A percentile compares a stretch with the other conserved stretches of the same genome.
phyloP scores from a whole-genome alignment of 2,329 filamentous ascomycete genomes.

The Salinomyces thailandicus region DNA sequence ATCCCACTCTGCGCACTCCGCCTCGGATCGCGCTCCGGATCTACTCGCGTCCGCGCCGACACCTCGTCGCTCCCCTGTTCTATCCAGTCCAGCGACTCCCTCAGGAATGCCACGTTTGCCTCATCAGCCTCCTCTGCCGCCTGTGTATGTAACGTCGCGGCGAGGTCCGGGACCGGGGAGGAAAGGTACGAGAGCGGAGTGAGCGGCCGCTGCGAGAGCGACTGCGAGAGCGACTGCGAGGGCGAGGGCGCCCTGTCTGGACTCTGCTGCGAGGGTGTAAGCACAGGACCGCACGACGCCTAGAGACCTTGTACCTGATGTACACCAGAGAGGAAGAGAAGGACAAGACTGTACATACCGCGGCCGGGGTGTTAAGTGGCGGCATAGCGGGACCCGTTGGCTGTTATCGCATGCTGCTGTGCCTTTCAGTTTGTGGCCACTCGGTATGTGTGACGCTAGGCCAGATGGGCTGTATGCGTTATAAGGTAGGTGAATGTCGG shows the following conservation, averaged over 20 bases:
- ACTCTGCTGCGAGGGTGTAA: no score
- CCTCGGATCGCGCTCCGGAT: conserved; percentile 16
- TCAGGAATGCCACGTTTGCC: conserved; percentile 43
- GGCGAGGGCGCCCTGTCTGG: no score
- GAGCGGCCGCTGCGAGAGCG: conserved; percentile 12
- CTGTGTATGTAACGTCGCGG: conserved; percentile 37
- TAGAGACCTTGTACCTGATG: no score
- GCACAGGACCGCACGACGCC: no score
- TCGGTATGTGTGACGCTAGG: no score
- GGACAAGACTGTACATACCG: no score
- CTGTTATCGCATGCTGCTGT: neutral
- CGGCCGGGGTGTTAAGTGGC: conserved; percentile 2
- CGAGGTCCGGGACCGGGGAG: conserved; percentile 41
- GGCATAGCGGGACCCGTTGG: conserved; percentile 1
- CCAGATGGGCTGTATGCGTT: no score
- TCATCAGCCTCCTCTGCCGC: conserved; percentile 29
- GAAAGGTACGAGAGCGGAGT: conserved; percentile 36
- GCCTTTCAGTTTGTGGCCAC: no score
- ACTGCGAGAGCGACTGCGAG: neutral
- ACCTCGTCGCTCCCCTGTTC: conserved; percentile 5
- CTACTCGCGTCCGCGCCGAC: conserved; percentile 7
- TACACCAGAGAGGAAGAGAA: no score
- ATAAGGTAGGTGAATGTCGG: no score
- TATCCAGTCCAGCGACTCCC: conserved; percentile 30
- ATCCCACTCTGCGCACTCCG: neutral